Evolutionary conservation across 805 yeast genomes (phyloP).

Genomic region (Myxozyma sirexii): DNA sequence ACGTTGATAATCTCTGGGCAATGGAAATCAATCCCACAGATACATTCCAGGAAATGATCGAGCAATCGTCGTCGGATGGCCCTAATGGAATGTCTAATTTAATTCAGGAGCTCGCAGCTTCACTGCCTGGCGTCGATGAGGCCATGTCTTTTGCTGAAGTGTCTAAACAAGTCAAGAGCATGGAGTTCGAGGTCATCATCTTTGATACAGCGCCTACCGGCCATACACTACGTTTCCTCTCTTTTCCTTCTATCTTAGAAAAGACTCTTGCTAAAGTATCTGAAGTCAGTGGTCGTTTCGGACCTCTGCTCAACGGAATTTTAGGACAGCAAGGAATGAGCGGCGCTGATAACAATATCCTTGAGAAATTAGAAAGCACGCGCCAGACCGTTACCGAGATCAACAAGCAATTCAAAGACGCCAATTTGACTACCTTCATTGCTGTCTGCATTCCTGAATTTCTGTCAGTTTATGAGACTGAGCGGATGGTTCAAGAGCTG

Average conservation of each 20-base stretch:
- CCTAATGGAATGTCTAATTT: constrained; percentile 54
- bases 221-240: constrained; percentile 92
- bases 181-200: constrained; percentile 80
- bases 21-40: constrained; percentile 99
- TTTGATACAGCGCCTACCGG: constrained; percentile 99
- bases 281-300: constrained; percentile 81
- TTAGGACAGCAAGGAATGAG: constrained; percentile 59
- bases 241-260: constrained; percentile 89
- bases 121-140: constrained; percentile 98
- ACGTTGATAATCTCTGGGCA: constrained; percentile 83
- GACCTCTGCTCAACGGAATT: constrained; percentile 73
- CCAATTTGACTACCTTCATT: constrained; percentile 87
- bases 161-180: constrained; percentile 86
- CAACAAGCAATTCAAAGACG: constrained; percentile 91
- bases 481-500: constrained; percentile 95
- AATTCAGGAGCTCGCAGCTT: constrained; percentile 88
- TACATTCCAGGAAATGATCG: constrained; percentile 86
- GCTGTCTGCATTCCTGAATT: constrained; percentile 98
- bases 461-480: constrained; percentile 93
- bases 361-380: constrained; percentile 75
- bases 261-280: constrained; percentile 84
- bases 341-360: constrained; percentile 65
- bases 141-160: constrained; percentile 98
- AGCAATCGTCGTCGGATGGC: constrained; percentile 47
- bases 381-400: constrained; percentile 83